Percentiles rank a stretch among this genome's conserved stretches.
Evolutionary conservation across 208 protist genomes (phyloP).

Genomic region (Crithidia mellificae): DNA sequence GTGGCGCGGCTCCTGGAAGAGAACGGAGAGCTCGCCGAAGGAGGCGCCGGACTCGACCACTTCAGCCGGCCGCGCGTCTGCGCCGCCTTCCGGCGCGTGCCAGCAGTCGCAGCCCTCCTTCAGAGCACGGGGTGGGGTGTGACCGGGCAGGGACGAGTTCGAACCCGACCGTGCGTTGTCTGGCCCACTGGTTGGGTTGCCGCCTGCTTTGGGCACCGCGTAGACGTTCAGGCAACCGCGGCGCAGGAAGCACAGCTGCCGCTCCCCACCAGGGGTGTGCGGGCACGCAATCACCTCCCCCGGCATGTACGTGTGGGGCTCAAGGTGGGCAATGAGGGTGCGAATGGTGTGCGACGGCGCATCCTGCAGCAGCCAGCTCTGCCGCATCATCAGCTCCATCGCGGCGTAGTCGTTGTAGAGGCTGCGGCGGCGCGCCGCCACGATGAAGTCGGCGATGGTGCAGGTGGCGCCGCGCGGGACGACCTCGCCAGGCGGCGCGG

Average conservation of each 20-base stretch:
- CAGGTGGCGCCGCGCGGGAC: conserved; percentile 16
- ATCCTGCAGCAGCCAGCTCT: conserved; percentile 90
- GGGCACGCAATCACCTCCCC: conserved; percentile 79
- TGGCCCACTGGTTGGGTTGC: not conserved
- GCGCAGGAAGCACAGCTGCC: conserved; percentile 82
- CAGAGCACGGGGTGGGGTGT: conserved; percentile 1
- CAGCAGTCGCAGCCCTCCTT: conserved; percentile 20
- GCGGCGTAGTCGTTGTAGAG: conserved; percentile 70
- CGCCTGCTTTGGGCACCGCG: conserved; percentile 25
- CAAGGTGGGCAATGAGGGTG: conserved; percentile 66
- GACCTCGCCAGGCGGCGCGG: conserved; percentile 15
- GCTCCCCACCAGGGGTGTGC: conserved; percentile 40
- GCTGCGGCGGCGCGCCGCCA: conserved; percentile 50
- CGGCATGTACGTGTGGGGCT: conserved; percentile 69
- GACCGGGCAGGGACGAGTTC: not conserved
- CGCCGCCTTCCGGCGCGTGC: not conserved
- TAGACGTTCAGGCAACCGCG: conserved; percentile 66
- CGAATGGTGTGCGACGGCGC: conserved; percentile 71
- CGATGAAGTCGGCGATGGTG: conserved; percentile 51
- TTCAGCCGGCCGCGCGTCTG: conserved; percentile 17
- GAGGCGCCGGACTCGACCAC: conserved; percentile 60
- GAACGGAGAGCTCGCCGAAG: conserved; percentile 84
- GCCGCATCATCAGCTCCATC: conserved; percentile 79
- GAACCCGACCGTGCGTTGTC: not conserved
- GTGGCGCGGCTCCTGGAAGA: conserved; percentile 80